Percentiles rank a stretch among this genome's conserved stretches.
Evolutionary conservation across 345 rosid genomes (phyloP).

Genomic region (Erucastrum elatum): DNA sequence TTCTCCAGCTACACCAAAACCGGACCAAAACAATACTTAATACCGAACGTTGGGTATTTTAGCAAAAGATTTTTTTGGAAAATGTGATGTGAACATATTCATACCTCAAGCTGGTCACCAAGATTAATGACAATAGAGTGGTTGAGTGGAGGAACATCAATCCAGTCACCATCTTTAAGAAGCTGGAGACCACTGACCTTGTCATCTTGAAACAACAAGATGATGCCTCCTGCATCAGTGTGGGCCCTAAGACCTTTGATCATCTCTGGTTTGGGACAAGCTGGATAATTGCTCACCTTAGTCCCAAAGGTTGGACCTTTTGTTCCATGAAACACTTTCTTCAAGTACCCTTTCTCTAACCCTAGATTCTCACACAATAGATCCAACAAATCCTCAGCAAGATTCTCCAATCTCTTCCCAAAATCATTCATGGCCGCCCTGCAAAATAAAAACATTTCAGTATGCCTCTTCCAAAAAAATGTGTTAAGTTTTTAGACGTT

Average conservation of each 20-base stretch:
- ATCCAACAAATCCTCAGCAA: constrained; percentile 71
- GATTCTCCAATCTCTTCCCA: constrained; percentile 56
- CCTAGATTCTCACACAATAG: constrained; percentile 79
- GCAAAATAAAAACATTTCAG: constrained; percentile 19
- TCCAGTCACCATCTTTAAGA: constrained; percentile 86
- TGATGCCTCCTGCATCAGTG: constrained; percentile 96
- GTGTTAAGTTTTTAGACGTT: not conserved
- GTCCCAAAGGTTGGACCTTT: constrained; percentile 86
- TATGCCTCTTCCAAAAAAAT: not conserved
- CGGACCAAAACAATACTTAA: not conserved
- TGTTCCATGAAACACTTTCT: constrained; percentile 67
- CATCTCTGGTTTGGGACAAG: constrained; percentile 91
- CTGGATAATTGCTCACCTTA: constrained; percentile 88
- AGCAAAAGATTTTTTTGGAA: constrained; percentile 5
- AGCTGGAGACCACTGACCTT: constrained; percentile 95
- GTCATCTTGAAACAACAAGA: constrained; percentile 88
- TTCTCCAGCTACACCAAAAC: not conserved
- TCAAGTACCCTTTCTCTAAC: constrained; percentile 77
- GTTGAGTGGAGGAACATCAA: constrained; percentile 82
- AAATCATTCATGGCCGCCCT: constrained; percentile 72
- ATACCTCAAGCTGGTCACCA: constrained; percentile 95
- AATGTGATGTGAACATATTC: constrained; percentile 21
- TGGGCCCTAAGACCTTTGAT: constrained; percentile 94
- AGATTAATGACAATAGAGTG: constrained; percentile 87
- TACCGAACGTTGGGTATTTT: not conserved